A percentile compares a stretch with the other conserved stretches of the same genome.
Conservation (phyloP, 106 monocot species). For the Acorus gramineus region DNA sequence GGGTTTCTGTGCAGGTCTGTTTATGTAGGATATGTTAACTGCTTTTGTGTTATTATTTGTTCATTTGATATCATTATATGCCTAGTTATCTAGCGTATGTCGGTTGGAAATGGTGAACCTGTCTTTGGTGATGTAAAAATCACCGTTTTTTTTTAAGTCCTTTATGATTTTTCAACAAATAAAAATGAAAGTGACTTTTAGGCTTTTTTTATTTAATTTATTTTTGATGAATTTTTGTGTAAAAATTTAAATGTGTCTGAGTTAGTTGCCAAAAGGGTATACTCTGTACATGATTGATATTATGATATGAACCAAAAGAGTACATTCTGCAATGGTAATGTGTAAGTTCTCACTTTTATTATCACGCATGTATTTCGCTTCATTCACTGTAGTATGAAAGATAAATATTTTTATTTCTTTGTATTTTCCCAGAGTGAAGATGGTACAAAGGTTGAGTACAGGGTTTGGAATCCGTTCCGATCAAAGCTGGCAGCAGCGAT, state of each 20-base stretch:
- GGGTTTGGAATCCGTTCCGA: slow-evolving; percentile 95
- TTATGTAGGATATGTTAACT: not conserved
- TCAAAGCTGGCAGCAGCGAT: slow-evolving; percentile 92
- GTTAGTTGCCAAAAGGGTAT: no score
- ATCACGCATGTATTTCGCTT: not conserved
- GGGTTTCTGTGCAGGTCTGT: slow-evolving; percentile 77
- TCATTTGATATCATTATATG: not conserved
- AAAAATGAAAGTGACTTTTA: no score
- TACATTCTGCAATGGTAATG: no score
- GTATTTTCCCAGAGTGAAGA: slow-evolving; percentile 67
- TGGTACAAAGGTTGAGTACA: slow-evolving; percentile 73
- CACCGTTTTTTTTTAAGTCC: no score
- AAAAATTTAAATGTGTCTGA: no score
- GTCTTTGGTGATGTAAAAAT: no score
- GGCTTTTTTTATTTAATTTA: no score
- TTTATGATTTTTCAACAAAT: no score
- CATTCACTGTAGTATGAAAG: not conserved
- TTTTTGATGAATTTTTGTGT: no score
- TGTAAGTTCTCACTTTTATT: not conserved
- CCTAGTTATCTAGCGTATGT: not conserved
- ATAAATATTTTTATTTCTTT: not conserved
- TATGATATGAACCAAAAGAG: no score
- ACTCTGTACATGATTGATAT: no score
- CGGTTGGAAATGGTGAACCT: no score
- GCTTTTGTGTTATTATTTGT: not conserved